phyloP scores from a whole-genome alignment of 2,329 filamentous ascomycete genomes.

The Aspergillus sp. region DNA sequence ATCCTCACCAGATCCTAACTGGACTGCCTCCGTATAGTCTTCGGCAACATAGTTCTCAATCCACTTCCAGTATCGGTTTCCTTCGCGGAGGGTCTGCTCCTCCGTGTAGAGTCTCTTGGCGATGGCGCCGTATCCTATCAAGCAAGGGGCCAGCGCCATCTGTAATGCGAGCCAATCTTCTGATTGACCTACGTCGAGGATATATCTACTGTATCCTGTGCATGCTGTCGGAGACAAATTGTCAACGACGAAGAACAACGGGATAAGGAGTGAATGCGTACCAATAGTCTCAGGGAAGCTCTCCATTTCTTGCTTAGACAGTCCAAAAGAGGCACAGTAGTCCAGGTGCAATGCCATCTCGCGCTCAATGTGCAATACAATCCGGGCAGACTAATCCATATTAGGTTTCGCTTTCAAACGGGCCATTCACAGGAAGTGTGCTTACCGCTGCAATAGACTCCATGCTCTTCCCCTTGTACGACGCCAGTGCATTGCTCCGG shows the following conservation, averaged over 20 bases:
- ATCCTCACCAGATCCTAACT: conserved; percentile 58
- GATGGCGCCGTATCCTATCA: conserved; percentile 81
- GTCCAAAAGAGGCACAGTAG: conserved; percentile 75
- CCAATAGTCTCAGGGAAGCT: conserved; percentile 67
- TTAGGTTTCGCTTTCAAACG: background rate
- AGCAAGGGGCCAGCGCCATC: conserved; percentile 74
- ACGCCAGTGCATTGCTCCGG: conserved; percentile 73
- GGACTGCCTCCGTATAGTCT: conserved; percentile 68
- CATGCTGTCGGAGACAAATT: conserved; percentile 47
- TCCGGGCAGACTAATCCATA: conserved; percentile 51
- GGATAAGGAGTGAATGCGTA: conserved; percentile 17
- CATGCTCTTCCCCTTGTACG: conserved; percentile 74
- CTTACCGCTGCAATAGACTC: conserved; percentile 64
- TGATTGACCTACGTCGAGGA: conserved; percentile 80
- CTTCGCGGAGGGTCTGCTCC: conserved; percentile 52
- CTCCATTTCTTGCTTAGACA: conserved; percentile 67
- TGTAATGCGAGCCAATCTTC: conserved; percentile 85
- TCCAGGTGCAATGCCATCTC: conserved; percentile 76
- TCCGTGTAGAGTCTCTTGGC: conserved; percentile 63
- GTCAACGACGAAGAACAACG: background rate
- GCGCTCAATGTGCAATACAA: conserved; percentile 67
- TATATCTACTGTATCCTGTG: conserved; percentile 75
- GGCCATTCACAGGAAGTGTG: background rate
- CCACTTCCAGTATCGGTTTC: conserved; percentile 81
- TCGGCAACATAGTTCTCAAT: conserved; percentile 80